Conservation (phyloP, 129 eudicot species). For the Chrysanthemum lavandulifolium region DNA sequence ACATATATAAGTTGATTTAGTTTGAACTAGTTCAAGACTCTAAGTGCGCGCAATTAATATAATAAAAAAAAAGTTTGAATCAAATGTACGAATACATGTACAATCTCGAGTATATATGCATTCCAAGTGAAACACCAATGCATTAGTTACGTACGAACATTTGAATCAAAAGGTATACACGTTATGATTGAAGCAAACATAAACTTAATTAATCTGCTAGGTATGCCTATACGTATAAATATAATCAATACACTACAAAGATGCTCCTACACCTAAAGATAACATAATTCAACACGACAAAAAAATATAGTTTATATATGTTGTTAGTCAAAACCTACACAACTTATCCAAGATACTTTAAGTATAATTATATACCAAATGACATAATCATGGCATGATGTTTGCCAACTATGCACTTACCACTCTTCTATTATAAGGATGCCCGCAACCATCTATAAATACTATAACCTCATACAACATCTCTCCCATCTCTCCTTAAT, state of each 20-base stretch:
- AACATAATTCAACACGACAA: not conserved
- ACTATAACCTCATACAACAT: slow-evolving; percentile 12
- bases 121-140: too few species aligned
- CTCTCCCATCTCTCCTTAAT: slow-evolving; percentile 27
- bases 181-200: too few species aligned
- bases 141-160: too few species aligned
- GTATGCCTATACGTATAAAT: too few species aligned
- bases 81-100: too few species aligned
- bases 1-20: not conserved
- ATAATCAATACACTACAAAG: not conserved
- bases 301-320: not conserved
- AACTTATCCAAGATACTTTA: slow-evolving; percentile 9
- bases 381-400: slow-evolving; percentile 23
- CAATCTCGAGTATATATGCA: too few species aligned
- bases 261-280: slow-evolving; percentile 3
- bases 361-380: slow-evolving; percentile 2
- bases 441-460: slow-evolving; percentile 31
- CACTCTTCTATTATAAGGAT: slow-evolving; percentile 42
- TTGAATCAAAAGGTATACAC: too few species aligned
- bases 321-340: slow-evolving; percentile 13
- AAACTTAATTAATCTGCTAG: too few species aligned
- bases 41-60: too few species aligned
- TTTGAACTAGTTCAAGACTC: not conserved
- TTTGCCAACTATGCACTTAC: slow-evolving; percentile 49
- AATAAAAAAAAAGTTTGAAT: too few species aligned